phyloP scores from a whole-genome alignment of 192 early-diverging fungal genomes.

The Linnemannia exigua region DNA sequence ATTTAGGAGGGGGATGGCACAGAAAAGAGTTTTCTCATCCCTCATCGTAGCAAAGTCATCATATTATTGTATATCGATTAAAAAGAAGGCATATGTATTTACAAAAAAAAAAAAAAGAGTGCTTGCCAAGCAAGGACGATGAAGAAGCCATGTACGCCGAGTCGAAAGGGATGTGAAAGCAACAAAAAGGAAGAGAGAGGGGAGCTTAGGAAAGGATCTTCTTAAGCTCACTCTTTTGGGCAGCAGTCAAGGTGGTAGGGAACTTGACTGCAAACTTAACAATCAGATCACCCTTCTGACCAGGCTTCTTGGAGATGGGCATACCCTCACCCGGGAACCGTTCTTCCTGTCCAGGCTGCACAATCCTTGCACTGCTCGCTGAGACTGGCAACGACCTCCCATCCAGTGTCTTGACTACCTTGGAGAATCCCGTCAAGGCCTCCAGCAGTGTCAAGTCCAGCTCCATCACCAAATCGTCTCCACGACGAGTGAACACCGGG shows the following conservation, averaged over 20 bases:
- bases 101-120: background rate
- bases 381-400: conserved; percentile 79
- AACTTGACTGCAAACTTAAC: conserved; percentile 87
- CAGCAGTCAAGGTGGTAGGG: conserved; percentile 75
- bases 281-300: conserved; percentile 88
- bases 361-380: conserved; percentile 63
- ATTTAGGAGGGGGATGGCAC: background rate
- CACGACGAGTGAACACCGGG: conserved; percentile 83
- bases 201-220: conserved; percentile 44
- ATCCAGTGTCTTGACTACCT: conserved; percentile 81
- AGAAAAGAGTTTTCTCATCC: conserved; percentile 28
- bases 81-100: background rate
- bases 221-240: conserved; percentile 78
- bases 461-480: conserved; percentile 80
- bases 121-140: background rate
- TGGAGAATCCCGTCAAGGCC: conserved; percentile 79
- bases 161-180: background rate
- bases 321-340: conserved; percentile 88
- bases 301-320: conserved; percentile 84
- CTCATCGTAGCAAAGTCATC: background rate
- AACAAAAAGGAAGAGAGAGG: background rate
- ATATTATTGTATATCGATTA: background rate
- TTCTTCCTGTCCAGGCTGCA: conserved; percentile 82
- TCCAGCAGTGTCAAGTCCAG: conserved; percentile 83
- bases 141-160: background rate